Percentiles rank a stretch among this genome's conserved stretches.
Evolutionary conservation across 257 asterid species (phyloP).

Genomic region (Ehretia macrophylla): DNA sequence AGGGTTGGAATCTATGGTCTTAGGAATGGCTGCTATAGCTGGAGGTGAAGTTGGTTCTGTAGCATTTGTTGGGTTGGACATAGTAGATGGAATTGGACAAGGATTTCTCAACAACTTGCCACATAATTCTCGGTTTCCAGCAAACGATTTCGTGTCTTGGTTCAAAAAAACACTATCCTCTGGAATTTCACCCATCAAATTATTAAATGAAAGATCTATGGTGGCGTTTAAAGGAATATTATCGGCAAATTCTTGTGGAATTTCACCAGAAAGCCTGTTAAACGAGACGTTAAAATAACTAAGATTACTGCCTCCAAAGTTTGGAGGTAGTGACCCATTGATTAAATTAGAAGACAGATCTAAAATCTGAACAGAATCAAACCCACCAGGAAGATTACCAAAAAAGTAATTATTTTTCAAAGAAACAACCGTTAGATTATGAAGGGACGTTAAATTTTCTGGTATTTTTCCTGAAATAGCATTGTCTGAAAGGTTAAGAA

Average conservation of each 20-base stretch:
- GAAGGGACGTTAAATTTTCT: conserved; percentile 29
- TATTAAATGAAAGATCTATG: conserved; percentile 67
- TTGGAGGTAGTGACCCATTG: conserved; percentile 60
- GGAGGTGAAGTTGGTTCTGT: conserved; percentile 65
- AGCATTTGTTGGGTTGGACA: conserved; percentile 38
- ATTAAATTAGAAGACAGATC: conserved; percentile 92
- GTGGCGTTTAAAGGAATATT: conserved; percentile 50
- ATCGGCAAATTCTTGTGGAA: conserved; percentile 48
- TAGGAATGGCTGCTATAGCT: conserved; percentile 88
- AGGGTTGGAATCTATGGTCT: conserved; percentile 46
- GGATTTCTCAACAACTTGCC: conserved; percentile 48
- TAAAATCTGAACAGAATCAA: conserved; percentile 40
- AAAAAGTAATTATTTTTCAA: conserved; percentile 67
- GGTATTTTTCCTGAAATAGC: conserved; percentile 74
- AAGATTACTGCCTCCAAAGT: conserved; percentile 51
- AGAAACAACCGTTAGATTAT: conserved; percentile 44
- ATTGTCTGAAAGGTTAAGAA: conserved; percentile 75
- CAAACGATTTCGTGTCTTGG: conserved; percentile 38
- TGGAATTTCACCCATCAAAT: conserved; percentile 65
- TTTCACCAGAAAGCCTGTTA: conserved; percentile 69
- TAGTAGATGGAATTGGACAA: conserved; percentile 61
- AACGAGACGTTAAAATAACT: conserved; percentile 56
- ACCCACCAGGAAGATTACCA: conserved; percentile 58
- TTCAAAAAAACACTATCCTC: conserved; percentile 33
- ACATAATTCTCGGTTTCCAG: conserved; percentile 65